Base-by-base conservation (phyloP, 345 rosid species). In the Boechera stricta region DNA sequence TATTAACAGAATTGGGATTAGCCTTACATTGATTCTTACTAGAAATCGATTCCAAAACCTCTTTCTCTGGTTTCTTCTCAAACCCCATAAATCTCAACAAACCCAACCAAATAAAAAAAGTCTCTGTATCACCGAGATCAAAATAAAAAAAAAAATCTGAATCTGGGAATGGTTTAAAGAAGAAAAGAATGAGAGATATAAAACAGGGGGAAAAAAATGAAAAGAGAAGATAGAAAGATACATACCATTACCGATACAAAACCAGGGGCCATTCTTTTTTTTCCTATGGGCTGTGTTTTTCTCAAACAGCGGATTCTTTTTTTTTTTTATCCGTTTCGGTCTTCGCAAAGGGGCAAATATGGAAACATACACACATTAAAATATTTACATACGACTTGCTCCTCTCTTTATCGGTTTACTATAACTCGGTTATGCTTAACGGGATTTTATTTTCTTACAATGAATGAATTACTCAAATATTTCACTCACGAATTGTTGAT, bases 61-160 rank as follows among this genome's bases (percentile, higher is more conserved):
- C 84, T 59, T 84, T 84, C 45, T 82, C 87, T 51, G 73, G 81
- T 68, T 65, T 85, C 58, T 81, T 81, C 73, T 82, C 87, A 83
- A 88, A 83, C 77, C 93, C 96, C 97, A 92, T 91, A 67, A 75
- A 85, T 47, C 72, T 69, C 26, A 56, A 54, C 44, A 41, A 42
- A 32, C 54, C 33, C 36, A 10, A 38, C 47, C 69, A 31, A 42
- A 13, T 21, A 21, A 21, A 21, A 21, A 21, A 1, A 21, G 24
- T 21, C 24, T 21, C 24, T 21, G 1, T 21, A 21, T 21, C 24
- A 1, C 24, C 24, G 24, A 21, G 24, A 21, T 21, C 1, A 21
- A 21, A 21, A 12, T 18, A 2, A 45, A 67, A 49, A 0, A 0
- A 9, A 33, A 24, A 64, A 16, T 18, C 54, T 64, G 39, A 64